Base-by-base conservation (phyloP, 202 grass and related monocot genomes). In the Panicum virgatum region DNA sequence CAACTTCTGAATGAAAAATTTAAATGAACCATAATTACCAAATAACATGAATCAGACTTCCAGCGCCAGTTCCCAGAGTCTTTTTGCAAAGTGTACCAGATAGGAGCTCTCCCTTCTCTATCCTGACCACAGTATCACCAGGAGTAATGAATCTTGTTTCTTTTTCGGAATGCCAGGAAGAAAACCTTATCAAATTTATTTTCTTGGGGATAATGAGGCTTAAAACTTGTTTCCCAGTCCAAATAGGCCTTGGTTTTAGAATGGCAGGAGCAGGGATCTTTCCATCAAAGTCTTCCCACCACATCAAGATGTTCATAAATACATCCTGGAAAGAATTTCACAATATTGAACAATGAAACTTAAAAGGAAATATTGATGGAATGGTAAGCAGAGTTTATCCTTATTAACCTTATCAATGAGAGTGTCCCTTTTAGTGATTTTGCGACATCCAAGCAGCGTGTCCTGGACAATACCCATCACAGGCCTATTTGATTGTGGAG, bases 401-500 rank as follows among this genome's bases (percentile, higher is more conserved):
- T 52, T 66, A 3, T 20, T 79, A 52, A 98, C 92, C 92, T 98
- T 98, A 75, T 98, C 96, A 82, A 98, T 98, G 62, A 98, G 88
- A 57, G 96, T 95, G 65, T 98, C 92, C 81, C 96, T 93, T 87
- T 95, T 95, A 19, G 96, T 98, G 26, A 98, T 91, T 89, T 95
- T 98, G 23, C 92, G 88, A 54, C 96, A 98, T 15, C 96, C 96
- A 62, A 98, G 84, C 34, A 98, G 82, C 0, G 96, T 94, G 73
- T 98, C 96, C 69, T 98, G 96, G 75, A 98, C 96, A 75, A 98
- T 98, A 62, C 96, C 96, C 96, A 98, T 98, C 59, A 98, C 96
- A 69, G 96, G 92, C 57, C 80, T 89, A 91, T 98, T 98, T 25
- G 96, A 75, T 79, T 95, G 96, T 50, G 96, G 96, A 57, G 96